Conservation (phyloP, 371 early-diverging fungal genomes). For the Encephalitozoon intestinalis region DNA sequence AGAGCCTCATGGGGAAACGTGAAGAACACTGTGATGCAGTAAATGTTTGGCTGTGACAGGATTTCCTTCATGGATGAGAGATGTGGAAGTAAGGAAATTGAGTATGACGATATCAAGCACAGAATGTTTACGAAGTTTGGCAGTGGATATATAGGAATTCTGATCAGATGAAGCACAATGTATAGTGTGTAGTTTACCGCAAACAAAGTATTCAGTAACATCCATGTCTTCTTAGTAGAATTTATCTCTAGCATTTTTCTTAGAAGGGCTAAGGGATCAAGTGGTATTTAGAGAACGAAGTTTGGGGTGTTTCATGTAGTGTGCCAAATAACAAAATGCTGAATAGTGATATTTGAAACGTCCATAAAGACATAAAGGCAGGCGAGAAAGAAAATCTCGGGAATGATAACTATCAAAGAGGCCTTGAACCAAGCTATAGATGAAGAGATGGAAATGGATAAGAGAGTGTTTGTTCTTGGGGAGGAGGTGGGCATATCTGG, state of each 20-base stretch:
- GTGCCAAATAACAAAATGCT: background rate
- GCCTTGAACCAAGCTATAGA: slow-evolving; percentile 91
- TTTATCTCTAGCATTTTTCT: background rate
- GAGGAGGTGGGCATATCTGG: slow-evolving; percentile 95
- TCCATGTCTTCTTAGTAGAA: slow-evolving; percentile 20
- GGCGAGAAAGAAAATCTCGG: background rate
- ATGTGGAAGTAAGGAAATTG: background rate
- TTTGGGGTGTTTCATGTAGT: background rate
- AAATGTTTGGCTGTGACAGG: slow-evolving; percentile 15
- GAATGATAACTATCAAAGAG: slow-evolving; percentile 78
- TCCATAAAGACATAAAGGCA: background rate
- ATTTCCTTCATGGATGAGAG: background rate
- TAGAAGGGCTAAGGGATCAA: background rate
- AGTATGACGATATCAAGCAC: slow-evolving; percentile 18
- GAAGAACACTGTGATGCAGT: slow-evolving; percentile 38
- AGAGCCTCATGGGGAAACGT: slow-evolving; percentile 24
- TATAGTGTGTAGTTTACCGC: slow-evolving; percentile 13
- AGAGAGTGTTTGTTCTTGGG: slow-evolving; percentile 81
- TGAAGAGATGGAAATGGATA: slow-evolving; percentile 85
- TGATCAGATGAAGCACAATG: background rate
- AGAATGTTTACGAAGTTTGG: slow-evolving; percentile 24
- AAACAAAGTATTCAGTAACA: slow-evolving; percentile 19
- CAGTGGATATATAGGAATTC: slow-evolving; percentile 2
- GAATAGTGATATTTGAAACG: background rate
- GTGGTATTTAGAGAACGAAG: background rate